Percentiles rank a stretch among this genome's conserved stretches.
These are phyloP conservation scores for Adansonia rubrostipa DNA, from an alignment of 441 rosid species.

Conservation along the genomic window DNA sequence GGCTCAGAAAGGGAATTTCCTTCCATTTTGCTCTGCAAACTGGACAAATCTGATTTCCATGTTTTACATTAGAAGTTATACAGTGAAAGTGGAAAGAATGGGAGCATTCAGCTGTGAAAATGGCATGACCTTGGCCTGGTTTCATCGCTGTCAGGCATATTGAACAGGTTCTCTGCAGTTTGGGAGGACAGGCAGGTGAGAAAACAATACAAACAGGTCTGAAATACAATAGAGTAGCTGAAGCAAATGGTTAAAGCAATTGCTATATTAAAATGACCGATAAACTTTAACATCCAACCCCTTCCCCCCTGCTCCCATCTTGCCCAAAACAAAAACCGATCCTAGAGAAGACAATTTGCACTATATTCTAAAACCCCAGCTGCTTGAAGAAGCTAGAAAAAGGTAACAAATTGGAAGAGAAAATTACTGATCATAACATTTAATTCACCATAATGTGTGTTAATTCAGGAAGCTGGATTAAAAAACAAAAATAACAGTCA, in stretches of 20 bases:
- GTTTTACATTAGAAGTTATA: slow-evolving; percentile 7
- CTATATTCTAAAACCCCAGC: not conserved
- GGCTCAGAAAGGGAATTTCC: slow-evolving; percentile 60
- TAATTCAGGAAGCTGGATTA: not conserved
- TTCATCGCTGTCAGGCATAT: not conserved
- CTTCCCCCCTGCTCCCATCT: not conserved
- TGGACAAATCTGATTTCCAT: slow-evolving; percentile 51
- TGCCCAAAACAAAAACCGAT: not conserved
- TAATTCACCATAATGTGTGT: not conserved
- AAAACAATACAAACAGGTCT: slow-evolving; percentile 4
- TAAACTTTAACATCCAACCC: not conserved
- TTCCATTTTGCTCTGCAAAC: slow-evolving; percentile 79
- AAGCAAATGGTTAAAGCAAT: not conserved
- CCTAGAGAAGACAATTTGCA: not conserved
- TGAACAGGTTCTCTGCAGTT: slow-evolving; percentile 46
- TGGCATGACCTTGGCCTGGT: slow-evolving; percentile 4
- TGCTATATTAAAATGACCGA: not conserved
- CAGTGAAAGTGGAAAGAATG: slow-evolving; percentile 4
- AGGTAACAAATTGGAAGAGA: not conserved
- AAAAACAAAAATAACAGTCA: not conserved
- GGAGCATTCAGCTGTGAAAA: not conserved
- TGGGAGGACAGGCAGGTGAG: slow-evolving; percentile 29
- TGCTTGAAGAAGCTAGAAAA: not conserved
- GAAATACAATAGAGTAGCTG: not conserved
- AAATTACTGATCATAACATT: not conserved